Conservation (phyloP, 495 filamentous ascomycete genomes). For the Podospora anserina region DNA sequence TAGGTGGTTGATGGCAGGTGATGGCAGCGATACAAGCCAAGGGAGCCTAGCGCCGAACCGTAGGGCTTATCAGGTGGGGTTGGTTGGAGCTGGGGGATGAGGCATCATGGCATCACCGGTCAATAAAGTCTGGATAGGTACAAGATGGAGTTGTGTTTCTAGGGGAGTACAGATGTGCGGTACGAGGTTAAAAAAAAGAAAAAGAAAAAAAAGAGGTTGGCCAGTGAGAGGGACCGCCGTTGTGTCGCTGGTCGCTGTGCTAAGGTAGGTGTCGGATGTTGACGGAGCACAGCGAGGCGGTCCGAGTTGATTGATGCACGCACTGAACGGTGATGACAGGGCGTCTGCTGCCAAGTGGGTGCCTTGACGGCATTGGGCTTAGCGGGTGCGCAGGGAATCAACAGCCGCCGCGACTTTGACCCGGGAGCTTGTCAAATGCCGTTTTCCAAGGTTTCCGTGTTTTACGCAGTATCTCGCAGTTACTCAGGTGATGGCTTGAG, state of each 20-base stretch:
- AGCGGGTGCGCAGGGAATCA: not conserved
- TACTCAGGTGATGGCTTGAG: not conserved
- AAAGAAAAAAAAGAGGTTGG: not conserved
- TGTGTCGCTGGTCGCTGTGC: not conserved
- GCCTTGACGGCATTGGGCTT: not conserved
- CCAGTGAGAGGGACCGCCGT: conserved; percentile 4
- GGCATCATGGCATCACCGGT: not conserved
- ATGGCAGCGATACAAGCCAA: conserved; percentile 6
- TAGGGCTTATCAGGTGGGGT: conserved; percentile 14
- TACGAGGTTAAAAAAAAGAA: too few species aligned
- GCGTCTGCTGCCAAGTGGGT: conserved; percentile 6
- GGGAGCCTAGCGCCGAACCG: conserved; percentile 9
- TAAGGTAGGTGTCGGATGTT: not conserved
- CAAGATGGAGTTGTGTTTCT: not conserved
- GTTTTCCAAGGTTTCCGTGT: not conserved
- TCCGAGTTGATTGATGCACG: conserved; percentile 3
- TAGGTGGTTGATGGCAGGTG: conserved; percentile 3
- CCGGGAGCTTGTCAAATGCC: conserved; percentile 9
- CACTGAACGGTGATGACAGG: conserved; percentile 1
- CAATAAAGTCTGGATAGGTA: not conserved
- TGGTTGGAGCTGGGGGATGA: not conserved
- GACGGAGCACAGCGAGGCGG: conserved; percentile 2
- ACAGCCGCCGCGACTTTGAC: not conserved
- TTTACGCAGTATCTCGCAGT: not conserved
- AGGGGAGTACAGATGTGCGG: not conserved